Evolutionary conservation across 441 rosid genomes (phyloP).

Genomic region (Flueggea neowawraea): DNA sequence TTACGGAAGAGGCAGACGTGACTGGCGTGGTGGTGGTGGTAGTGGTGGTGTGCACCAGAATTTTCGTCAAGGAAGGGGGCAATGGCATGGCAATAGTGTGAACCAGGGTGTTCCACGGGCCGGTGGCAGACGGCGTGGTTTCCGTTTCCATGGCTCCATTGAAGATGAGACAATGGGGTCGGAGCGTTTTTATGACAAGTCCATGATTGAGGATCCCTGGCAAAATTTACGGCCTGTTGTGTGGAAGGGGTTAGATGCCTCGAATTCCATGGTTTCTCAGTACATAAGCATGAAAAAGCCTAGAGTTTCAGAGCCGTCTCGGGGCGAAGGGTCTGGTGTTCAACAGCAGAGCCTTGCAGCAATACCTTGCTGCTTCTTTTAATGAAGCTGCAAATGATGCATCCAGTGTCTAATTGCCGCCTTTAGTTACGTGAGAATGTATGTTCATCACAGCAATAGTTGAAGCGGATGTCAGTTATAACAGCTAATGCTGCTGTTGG

Average conservation of each 20-base stretch:
- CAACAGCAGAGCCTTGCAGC: conserved; percentile 69
- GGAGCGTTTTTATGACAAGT: conserved; percentile 42
- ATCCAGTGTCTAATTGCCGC: conserved; percentile 25
- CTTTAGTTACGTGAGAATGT: neutral
- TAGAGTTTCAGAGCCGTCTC: conserved; percentile 40
- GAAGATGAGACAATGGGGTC: conserved; percentile 27
- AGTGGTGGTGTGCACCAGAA: conserved; percentile 25
- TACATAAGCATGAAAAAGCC: conserved; percentile 43
- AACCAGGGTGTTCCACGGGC: conserved; percentile 31
- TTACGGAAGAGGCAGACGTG: conserved; percentile 31
- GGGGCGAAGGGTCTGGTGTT: conserved; percentile 24
- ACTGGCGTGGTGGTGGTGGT: too few relatives aligned
- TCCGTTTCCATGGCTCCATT: conserved; percentile 21
- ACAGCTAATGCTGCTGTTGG: too few relatives aligned
- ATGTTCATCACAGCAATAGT: too few relatives aligned
- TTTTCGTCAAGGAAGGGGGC: conserved; percentile 37
- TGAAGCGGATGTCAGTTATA: too few relatives aligned
- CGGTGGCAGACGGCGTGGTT: conserved; percentile 43
- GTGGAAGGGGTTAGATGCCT: conserved; percentile 45
- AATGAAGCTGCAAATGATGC: conserved; percentile 47
- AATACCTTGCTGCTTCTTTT: conserved; percentile 72
- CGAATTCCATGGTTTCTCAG: conserved; percentile 58
- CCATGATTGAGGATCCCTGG: conserved; percentile 88
- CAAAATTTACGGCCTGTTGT: conserved; percentile 46
- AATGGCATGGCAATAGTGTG: conserved; percentile 27